Conservation (phyloP, 257 asterid species). For the Nicotiana noctiflora region DNA sequence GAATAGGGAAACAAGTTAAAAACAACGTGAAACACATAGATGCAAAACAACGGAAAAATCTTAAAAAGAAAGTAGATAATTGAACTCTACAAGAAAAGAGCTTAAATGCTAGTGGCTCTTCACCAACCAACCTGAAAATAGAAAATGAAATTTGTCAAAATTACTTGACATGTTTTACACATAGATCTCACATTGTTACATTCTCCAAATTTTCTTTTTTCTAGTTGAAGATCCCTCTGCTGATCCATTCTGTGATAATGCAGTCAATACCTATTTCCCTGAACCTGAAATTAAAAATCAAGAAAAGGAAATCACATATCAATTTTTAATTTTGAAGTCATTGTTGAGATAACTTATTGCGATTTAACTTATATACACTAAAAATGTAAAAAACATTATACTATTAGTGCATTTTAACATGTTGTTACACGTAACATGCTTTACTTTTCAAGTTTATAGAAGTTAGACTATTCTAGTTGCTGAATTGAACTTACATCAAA, state of each 20-base stretch:
- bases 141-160: slow-evolving; percentile 1
- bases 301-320: neutral
- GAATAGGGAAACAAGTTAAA: neutral
- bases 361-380: neutral
- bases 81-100: neutral
- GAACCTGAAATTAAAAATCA: slow-evolving; percentile 33
- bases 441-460: too few species aligned
- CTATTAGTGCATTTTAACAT: too few species aligned
- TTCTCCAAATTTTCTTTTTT: neutral
- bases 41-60: neutral
- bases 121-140: too few species aligned
- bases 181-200: neutral
- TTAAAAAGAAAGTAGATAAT: neutral
- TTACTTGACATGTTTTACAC: neutral
- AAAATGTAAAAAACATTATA: neutral
- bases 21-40: neutral
- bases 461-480: neutral
- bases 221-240: neutral
- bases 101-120: neutral
- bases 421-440: too few species aligned
- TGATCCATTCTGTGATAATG: neutral
- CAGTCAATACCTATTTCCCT: slow-evolving; percentile 43
- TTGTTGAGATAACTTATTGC: neutral
- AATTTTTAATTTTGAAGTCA: neutral
- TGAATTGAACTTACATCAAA: slow-evolving; percentile 43